phyloP scores from a whole-genome alignment of 1,284 basidiomycete genomes.

The Pseudozyma sp. region DNA sequence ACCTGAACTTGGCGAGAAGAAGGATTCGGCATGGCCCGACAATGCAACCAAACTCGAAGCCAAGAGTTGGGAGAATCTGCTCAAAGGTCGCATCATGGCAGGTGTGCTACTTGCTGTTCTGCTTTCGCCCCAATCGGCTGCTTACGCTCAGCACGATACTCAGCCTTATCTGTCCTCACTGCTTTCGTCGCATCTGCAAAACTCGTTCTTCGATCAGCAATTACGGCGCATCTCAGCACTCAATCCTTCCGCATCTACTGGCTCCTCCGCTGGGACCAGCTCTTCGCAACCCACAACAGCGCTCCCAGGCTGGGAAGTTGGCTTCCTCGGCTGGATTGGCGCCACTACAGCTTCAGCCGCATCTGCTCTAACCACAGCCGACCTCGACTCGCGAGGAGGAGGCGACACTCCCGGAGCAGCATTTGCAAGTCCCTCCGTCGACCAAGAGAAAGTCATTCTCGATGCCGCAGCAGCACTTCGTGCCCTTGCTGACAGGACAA shows the following conservation, averaged over 20 bases:
- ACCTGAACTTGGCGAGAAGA: slow-evolving; percentile 47
- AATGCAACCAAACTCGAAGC: slow-evolving; percentile 32
- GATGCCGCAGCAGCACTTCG: slow-evolving; percentile 36
- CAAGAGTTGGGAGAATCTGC: slow-evolving; percentile 39
- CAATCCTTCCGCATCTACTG: slow-evolving; percentile 29
- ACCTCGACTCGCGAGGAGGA: slow-evolving; percentile 35
- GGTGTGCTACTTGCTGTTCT: slow-evolving; percentile 40
- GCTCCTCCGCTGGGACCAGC: neutral
- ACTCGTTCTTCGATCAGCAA: slow-evolving; percentile 45
- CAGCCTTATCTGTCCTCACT: slow-evolving; percentile 39
- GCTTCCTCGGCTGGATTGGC: slow-evolving; percentile 49
- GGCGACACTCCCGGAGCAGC: slow-evolving; percentile 48
- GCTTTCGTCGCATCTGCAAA: slow-evolving; percentile 29
- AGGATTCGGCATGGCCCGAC: slow-evolving; percentile 11
- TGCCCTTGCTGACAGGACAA: slow-evolving; percentile 34
- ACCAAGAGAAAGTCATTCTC: slow-evolving; percentile 33
- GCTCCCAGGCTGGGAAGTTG: slow-evolving; percentile 52
- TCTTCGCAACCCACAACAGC: slow-evolving; percentile 40
- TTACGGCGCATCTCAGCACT: slow-evolving; percentile 44
- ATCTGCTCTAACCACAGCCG: slow-evolving; percentile 24
- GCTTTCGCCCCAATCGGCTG: slow-evolving; percentile 35
- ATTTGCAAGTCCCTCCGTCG: slow-evolving; percentile 31
- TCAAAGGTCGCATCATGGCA: slow-evolving; percentile 43
- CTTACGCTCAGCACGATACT: slow-evolving; percentile 14
- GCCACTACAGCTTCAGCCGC: slow-evolving; percentile 35